Base-by-base conservation (phyloP, 2,329 filamentous ascomycete species). In the Aspergillus sp. region DNA sequence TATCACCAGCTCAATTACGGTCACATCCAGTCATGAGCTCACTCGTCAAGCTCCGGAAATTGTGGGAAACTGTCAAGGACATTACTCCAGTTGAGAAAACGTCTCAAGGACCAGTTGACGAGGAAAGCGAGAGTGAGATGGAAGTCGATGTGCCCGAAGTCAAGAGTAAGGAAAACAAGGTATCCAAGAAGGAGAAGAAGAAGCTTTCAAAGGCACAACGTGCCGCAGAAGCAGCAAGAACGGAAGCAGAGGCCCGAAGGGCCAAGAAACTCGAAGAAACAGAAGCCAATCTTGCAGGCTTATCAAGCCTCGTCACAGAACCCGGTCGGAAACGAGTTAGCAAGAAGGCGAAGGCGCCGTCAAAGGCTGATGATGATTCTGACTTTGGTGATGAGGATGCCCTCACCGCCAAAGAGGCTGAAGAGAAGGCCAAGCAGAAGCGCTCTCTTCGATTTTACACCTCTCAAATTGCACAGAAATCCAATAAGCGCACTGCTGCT, bases 361-460 rank as follows among this genome's bases (percentile, higher is more conserved):
- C 72, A 69, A 66, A 68, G 57, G 71, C 75, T 15, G 76, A 77
- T 31, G 85, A 89, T 60, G 84, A 90, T 67, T 96, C 92, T 3
- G 95, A 99, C 79, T 93, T 99, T 71, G 95, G 93, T 66, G 95
- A 99, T 68, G 92, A 96, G 72, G 88, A 90, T 15, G 79, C 81
- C 4, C 84, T 98, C 58, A 91, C 92, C 54, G 86, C 87, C 11
- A 84, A 87, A 60, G 87, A 93, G 60, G 89, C 91, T 1, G 90
- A 90, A 43, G 91, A 96, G 68, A 99, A 99, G 77, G 90, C 88
- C 0, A 85, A 86, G 59, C 90, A 90, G 75, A 96, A 95, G 82
- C 96, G 96, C 81, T 91, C 86, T 63, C 84, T 99, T 57, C 90
- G 92, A 62, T 99, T 99, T 82, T 99, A 99, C 83, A 98, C 96